Evolutionary conservation across 352 stramenopile genomes (phyloP).

Genomic region (Hyaloperonospora arabidopsidis): DNA sequence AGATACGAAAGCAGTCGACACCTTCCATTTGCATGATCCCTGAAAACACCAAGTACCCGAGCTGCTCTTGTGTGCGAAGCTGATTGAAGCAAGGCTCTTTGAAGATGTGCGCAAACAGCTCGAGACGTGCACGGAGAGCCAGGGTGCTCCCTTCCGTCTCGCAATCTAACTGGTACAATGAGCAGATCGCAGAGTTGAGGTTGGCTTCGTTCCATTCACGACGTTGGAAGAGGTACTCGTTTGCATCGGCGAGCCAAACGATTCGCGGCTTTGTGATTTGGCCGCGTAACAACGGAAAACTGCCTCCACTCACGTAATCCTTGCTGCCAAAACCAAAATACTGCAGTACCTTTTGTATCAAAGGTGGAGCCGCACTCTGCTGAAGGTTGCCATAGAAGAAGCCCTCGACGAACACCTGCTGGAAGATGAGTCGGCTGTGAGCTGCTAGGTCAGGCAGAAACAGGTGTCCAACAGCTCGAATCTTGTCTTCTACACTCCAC

Average conservation of each 20-base stretch:
- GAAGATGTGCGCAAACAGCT: conserved; percentile 82
- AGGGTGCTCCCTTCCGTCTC: conserved; percentile 43
- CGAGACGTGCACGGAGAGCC: conserved; percentile 37
- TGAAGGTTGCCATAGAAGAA: conserved; percentile 73
- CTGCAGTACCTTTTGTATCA: conserved; percentile 46
- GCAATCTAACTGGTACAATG: conserved; percentile 55
- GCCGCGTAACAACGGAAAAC: conserved; percentile 40
- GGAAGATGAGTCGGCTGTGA: conserved; percentile 54
- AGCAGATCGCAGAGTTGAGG: conserved; percentile 68
- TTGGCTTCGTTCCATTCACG: conserved; percentile 66
- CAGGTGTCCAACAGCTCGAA: conserved; percentile 56
- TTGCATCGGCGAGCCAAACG: conserved; percentile 43
- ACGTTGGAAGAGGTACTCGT: conserved; percentile 47
- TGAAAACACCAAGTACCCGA: conserved; percentile 86
- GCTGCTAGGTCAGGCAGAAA: conserved; percentile 40
- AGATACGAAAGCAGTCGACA: conserved; percentile 62
- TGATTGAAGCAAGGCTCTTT: conserved; percentile 89
- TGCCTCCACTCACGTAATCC: conserved; percentile 10
- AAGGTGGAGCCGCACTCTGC: conserved; percentile 10
- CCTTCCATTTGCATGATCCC: conserved; percentile 37
- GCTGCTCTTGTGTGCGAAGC: conserved; percentile 88
- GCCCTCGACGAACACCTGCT: conserved; percentile 58
- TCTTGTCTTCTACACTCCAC: conserved; percentile 84
- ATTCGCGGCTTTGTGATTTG: conserved; percentile 41
- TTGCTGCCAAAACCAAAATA: conserved; percentile 30